Evolutionary conservation across 805 yeast genomes (phyloP).

Genomic region (Candida pini): DNA sequence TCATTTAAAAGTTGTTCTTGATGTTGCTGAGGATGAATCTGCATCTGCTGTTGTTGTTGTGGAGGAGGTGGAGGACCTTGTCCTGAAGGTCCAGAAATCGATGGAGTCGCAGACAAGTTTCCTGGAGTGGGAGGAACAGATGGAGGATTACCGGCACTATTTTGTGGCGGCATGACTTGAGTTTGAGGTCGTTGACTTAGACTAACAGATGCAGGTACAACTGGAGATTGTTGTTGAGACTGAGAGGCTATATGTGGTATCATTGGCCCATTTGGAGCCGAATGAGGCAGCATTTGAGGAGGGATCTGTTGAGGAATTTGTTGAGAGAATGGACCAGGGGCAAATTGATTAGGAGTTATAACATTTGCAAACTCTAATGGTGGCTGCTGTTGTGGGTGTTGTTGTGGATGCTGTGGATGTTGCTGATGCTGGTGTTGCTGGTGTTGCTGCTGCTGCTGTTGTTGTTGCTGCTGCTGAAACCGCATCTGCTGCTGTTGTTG

Average conservation of each 20-base stretch:
- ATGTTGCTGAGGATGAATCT: background rate
- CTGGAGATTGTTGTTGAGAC: conserved; percentile 2
- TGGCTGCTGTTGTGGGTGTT: conserved; percentile 4
- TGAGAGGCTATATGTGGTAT: conserved; percentile 5
- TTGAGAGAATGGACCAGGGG: conserved; percentile 5
- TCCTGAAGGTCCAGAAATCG: background rate
- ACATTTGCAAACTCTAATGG: conserved; percentile 7
- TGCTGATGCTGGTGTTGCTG: conserved; percentile 3
- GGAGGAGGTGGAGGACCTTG: background rate
- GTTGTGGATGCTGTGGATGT: conserved; percentile 2
- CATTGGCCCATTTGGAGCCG: conserved; percentile 3
- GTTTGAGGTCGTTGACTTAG: background rate
- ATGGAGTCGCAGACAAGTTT: background rate
- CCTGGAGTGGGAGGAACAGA: conserved; percentile 17
- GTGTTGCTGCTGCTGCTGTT: conserved; percentile 5
- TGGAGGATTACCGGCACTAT: too few species aligned
- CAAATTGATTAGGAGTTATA: conserved; percentile 6
- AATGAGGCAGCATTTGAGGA: conserved; percentile 7
- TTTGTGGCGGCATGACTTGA: too few species aligned
- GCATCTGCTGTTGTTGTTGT: background rate
- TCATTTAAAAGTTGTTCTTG: background rate
- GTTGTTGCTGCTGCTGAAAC: conserved; percentile 4
- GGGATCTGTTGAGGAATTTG: conserved; percentile 12
- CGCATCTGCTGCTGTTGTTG: conserved; percentile 1
- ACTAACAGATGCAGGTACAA: background rate